Percentiles rank a stretch among this genome's conserved stretches.
Conservation (phyloP, 768 basidiomycete species). For the Suillus brevipes region DNA sequence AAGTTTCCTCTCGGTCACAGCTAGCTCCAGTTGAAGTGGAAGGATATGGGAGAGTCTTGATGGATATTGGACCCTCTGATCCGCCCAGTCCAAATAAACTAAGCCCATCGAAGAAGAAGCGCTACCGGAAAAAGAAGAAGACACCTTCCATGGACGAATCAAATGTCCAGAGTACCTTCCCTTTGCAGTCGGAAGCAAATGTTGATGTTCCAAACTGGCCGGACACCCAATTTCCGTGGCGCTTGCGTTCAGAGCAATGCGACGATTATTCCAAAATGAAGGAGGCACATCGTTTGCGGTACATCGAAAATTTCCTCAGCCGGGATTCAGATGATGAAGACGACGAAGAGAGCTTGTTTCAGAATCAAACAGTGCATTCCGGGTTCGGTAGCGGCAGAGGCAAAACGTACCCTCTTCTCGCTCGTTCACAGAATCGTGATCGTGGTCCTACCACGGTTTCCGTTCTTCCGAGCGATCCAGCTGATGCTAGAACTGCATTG, state of each 20-base stretch:
- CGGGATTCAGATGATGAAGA: conserved; percentile 64
- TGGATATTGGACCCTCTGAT: conserved; percentile 53
- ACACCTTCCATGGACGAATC: conserved; percentile 29
- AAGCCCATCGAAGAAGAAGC: conserved; percentile 39
- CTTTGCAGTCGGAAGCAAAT: conserved; percentile 29
- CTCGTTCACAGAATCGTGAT: conserved; percentile 35
- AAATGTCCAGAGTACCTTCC: conserved; percentile 16
- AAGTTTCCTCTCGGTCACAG: conserved; percentile 33
- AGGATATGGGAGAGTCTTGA: conserved; percentile 69
- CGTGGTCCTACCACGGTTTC: conserved; percentile 20
- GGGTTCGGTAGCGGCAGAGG: conserved; percentile 42
- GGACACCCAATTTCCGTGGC: conserved; percentile 79
- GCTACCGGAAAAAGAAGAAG: conserved; percentile 52
- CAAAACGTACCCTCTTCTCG: conserved; percentile 59
- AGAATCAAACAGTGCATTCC: not conserved
- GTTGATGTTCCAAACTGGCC: conserved; percentile 71
- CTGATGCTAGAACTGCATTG: conserved; percentile 73
- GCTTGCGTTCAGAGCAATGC: conserved; percentile 56
- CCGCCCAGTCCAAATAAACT: conserved; percentile 28
- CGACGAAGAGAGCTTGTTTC: conserved; percentile 22
- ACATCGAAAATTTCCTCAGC: conserved; percentile 72
- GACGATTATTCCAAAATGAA: conserved; percentile 51
- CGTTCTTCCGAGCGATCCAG: conserved; percentile 64
- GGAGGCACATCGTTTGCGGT: conserved; percentile 58
- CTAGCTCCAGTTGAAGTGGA: conserved; percentile 66